Evolutionary conservation across 2,329 filamentous ascomycete species (phyloP).

Genomic region (Huntiella decipiens): DNA sequence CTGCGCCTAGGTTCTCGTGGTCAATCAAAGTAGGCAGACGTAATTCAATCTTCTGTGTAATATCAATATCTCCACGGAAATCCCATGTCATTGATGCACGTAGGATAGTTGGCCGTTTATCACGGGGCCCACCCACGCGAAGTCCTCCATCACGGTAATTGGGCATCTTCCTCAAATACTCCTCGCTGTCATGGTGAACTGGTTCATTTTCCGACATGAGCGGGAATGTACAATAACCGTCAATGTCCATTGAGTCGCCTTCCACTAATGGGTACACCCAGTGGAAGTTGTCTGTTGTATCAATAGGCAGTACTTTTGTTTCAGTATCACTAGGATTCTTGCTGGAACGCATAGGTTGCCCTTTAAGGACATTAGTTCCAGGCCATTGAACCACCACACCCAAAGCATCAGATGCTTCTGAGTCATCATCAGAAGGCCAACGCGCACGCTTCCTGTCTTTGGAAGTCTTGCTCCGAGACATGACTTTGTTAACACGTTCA

Average conservation of each 20-base stretch:
- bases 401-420: background rate
- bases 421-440: conserved; percentile 1
- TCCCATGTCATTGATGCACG: conserved; percentile 1
- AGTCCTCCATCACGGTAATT: conserved; percentile 1
- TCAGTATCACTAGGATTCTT: background rate
- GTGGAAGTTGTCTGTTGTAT: background rate
- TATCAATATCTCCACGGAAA: background rate
- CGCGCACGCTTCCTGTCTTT: background rate
- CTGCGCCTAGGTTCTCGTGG: background rate
- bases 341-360: background rate
- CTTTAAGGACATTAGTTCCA: background rate
- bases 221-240: background rate
- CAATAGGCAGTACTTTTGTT: background rate
- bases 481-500: too few species aligned
- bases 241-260: background rate
- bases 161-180: background rate
- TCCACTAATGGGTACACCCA: conserved; percentile 4
- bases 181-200: background rate
- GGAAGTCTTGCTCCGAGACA: too few species aligned
- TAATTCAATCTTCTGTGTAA: background rate
- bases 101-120: background rate
- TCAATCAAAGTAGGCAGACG: background rate
- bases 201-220: background rate
- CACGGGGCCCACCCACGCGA: background rate
- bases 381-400: background rate